These are phyloP conservation scores for Cutaneotrichosporon daszewskae DNA, from an alignment of 1,284 basidiomycete species.

Conservation along the genomic window DNA sequence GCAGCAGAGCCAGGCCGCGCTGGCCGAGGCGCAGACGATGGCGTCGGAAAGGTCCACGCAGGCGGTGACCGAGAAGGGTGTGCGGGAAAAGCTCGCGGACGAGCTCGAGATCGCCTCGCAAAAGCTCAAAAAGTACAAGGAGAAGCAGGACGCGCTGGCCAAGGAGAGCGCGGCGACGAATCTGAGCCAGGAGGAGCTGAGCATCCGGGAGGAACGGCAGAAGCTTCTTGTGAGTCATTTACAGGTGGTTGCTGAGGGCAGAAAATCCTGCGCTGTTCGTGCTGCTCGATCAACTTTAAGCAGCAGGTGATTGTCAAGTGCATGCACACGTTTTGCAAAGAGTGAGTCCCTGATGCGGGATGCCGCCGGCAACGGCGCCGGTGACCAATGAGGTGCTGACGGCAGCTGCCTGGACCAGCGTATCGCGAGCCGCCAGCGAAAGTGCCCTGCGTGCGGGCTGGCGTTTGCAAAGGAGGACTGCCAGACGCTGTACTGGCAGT, in stretches of 20 bases:
- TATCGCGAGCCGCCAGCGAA: conserved; percentile 83
- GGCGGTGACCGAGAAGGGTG: conserved; percentile 37
- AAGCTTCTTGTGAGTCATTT: conserved; percentile 58
- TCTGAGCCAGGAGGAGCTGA: conserved; percentile 51
- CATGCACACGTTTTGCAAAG: conserved; percentile 60
- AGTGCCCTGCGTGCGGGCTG: conserved; percentile 86
- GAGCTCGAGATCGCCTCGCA: conserved; percentile 38
- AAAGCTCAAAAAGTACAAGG: conserved; percentile 39
- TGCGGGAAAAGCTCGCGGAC: conserved; percentile 41
- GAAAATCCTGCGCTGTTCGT: conserved; percentile 86
- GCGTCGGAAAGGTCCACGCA: conserved; percentile 44
- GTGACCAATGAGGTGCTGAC: conserved; percentile 12
- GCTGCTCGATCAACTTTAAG: conserved; percentile 78
- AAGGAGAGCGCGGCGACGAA: conserved; percentile 23
- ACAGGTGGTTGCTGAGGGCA: conserved; percentile 39
- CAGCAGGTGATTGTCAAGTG: conserved; percentile 86
- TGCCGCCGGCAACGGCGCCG: conserved; percentile 3
- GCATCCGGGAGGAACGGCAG: conserved; percentile 52
- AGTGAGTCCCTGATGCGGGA: conserved; percentile 53
- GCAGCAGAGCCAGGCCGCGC: conserved; percentile 42
- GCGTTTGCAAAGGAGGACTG: conserved; percentile 84
- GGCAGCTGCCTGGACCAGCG: conserved; percentile 71
- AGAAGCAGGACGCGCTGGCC: conserved; percentile 39
- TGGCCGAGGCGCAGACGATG: conserved; percentile 44
- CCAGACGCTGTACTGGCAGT: conserved; percentile 78